Percentiles rank a stretch among this genome's conserved stretches.
phyloP scores from a whole-genome alignment of 148 eudicot genomes.

The Cornus florida region DNA sequence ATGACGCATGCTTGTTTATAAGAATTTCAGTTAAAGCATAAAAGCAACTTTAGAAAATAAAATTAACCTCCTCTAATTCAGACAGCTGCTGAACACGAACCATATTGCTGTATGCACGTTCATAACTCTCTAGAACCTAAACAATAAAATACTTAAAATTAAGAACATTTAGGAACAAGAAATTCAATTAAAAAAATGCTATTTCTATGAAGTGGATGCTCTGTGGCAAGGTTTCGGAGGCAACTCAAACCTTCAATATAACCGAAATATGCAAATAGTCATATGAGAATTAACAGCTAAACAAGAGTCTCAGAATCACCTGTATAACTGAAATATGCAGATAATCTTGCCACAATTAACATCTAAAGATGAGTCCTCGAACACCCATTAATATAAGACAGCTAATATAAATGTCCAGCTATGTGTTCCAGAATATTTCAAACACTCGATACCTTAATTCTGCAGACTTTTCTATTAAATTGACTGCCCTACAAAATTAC shows the following conservation, averaged over 20 bases:
- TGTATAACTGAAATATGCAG: background rate
- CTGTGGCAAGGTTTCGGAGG: background rate
- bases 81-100: conserved; percentile 98
- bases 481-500: background rate
- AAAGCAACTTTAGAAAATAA: background rate
- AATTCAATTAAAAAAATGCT: background rate
- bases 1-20: background rate
- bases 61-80: conserved; percentile 86
- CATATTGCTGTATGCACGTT: conserved; percentile 96
- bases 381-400: background rate
- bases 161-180: background rate
- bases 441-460: background rate
- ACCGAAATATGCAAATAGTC: background rate
- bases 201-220: background rate
- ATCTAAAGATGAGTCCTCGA: background rate
- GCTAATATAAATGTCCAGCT: background rate
- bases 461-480: background rate
- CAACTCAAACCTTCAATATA: background rate
- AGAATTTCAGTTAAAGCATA: conserved; percentile 10
- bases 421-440: background rate
- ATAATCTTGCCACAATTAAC: no score
- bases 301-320: background rate
- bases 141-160: conserved; percentile 8
- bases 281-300: background rate
- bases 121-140: conserved; percentile 96